Base-by-base conservation (phyloP, 1,284 basidiomycete species). In the Cryptococcus neoformans region DNA sequence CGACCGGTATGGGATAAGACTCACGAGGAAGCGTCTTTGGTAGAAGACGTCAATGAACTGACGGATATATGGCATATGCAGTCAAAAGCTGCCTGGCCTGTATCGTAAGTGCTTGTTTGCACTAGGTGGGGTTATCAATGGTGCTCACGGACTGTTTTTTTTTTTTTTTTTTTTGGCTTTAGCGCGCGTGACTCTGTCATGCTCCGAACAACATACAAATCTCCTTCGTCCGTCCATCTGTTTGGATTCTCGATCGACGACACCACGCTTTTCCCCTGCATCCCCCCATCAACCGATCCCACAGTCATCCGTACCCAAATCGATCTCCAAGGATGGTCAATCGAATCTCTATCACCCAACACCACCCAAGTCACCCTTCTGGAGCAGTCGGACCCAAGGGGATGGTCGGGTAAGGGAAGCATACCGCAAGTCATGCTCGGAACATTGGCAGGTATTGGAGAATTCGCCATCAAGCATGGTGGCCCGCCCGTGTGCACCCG, bases 231-330 rank as follows among this genome's bases (percentile, higher is more conserved):
- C 0, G 89, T 97, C 9, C 96, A 99, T 71, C 86, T 97, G 38
- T 98, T 99, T 74, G 87, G 90, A 1, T 98, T 98, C 77, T 97
- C 95, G 2, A 89, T 87, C 0, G 91, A 96, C 68, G 91, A 97
- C 69, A 84, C 84, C 54, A 85, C 87, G 53, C 82, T 95, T 12
- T 96, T 97, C 76, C 87, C 91, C 0, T 82, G 83, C 49, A 85
- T 91, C 56, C 89, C 90, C 10, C 81, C 86, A 0, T 78, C 80
- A 0, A 86, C 89, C 39, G 76, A 78, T 39, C 83, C 87, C 0
- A 88, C 84, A 59, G 83, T 89, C 55, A 97, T 98, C 61, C 87
- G 95, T 14, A 92, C 91, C 0, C 94, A 98, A 72, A 88, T 97
- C 36, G 94, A 97, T 70, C 80, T 99, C 39, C 91, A 93, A 75